Evolutionary conservation across 1,284 basidiomycete species (phyloP).

Genomic region (Afroboletus lepidellus): DNA sequence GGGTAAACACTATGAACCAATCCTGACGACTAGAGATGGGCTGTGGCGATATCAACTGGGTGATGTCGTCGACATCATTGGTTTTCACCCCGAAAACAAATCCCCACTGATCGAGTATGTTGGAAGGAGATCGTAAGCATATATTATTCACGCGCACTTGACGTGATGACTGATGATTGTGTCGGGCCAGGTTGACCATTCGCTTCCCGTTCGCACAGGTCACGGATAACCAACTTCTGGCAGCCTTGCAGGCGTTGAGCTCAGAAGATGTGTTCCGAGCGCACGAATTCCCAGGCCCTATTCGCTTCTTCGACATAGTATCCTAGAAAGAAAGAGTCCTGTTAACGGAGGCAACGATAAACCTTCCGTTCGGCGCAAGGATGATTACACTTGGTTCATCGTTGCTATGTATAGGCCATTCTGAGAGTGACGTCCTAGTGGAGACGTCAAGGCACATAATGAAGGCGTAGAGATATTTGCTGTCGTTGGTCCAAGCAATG

Average conservation of each 20-base stretch:
- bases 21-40: background rate
- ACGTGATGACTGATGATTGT: background rate
- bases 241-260: background rate
- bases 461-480: background rate
- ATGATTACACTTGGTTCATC: background rate
- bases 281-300: conserved; percentile 14
- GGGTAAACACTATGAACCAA: background rate
- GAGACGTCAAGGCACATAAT: background rate
- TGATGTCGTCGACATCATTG: background rate
- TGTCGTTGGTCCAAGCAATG: background rate
- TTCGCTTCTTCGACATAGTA: background rate
- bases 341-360: background rate
- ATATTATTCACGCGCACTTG: background rate
- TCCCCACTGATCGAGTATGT: background rate
- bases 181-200: conserved; percentile 11
- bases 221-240: conserved; percentile 11
- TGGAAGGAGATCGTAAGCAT: background rate
- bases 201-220: conserved; percentile 1
- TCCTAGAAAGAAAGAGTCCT: background rate
- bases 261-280: conserved; percentile 3
- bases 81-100: background rate
- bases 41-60: background rate
- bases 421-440: background rate
- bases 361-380: background rate
- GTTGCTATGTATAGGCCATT: background rate